Conservation (phyloP, 495 filamentous ascomycete species). For the Hyphodiscus hymeniophilus region DNA sequence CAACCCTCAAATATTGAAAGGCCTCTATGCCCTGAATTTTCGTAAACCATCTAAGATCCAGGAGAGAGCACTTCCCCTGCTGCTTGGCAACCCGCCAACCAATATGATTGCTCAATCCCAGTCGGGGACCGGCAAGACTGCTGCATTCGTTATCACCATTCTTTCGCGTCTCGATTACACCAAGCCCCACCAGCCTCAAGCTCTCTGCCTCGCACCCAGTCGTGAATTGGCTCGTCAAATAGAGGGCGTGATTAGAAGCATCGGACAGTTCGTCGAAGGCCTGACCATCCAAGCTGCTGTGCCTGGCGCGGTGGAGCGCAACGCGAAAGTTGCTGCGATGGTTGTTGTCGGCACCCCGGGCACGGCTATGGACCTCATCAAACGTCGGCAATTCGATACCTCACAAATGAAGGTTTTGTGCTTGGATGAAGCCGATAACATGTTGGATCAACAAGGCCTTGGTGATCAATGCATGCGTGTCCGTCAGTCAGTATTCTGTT, state of each 20-base stretch:
- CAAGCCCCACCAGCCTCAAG: conserved; percentile 64
- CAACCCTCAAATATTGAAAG: conserved; percentile 39
- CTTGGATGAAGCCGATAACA: conserved; percentile 92
- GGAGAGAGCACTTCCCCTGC: conserved; percentile 81
- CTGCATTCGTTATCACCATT: conserved; percentile 89
- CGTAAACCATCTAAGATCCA: conserved; percentile 95
- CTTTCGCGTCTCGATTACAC: conserved; percentile 71
- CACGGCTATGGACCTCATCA: conserved; percentile 81
- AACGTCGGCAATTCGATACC: conserved; percentile 56
- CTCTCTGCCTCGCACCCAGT: conserved; percentile 82
- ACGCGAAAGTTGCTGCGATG: conserved; percentile 53
- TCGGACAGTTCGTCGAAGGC: conserved; percentile 73
- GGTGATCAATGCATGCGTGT: conserved; percentile 91
- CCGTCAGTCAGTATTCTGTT: conserved; percentile 54
- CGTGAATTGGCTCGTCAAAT: conserved; percentile 96
- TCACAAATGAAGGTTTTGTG: conserved; percentile 67
- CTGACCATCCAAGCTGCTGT: conserved; percentile 71
- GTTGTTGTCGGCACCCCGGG: conserved; percentile 92
- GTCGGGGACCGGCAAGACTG: conserved; percentile 97
- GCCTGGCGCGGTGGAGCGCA: conserved; percentile 59
- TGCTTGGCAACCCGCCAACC: conserved; percentile 69
- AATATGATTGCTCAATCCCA: conserved; percentile 98
- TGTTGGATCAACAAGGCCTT: conserved; percentile 87
- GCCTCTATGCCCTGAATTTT: conserved; percentile 76
- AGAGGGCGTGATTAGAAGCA: conserved; percentile 64